Base-by-base conservation (phyloP, 306 rosid species). In the Vicia sativa region DNA sequence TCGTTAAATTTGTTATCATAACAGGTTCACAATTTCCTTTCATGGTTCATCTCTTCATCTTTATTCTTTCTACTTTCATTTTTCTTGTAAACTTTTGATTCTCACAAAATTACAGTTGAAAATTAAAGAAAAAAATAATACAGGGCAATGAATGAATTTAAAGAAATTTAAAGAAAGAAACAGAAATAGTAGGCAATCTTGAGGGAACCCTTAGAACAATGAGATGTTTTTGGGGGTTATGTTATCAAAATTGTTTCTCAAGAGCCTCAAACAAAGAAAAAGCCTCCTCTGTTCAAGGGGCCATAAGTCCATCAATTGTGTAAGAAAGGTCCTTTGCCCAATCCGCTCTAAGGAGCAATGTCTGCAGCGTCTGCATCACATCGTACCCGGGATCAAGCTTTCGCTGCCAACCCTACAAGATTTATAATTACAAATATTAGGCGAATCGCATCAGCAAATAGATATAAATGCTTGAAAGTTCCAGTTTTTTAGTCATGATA, bases 281-380 rank as follows among this genome's bases (percentile, higher is more conserved):
- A 55, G 55, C 66, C 76, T 68, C 68, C 70, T 76, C 31, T 18
- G 21, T 9, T 61, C 67, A 93, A 11, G 99, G 97, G 70, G 99
- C 99, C 99, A 93, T 88, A 74, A 93, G 82, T 75, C 97, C 97
- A n/a, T 93, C 99, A 73, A 93, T 88, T 11, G 99, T 93, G 77
- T 93, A 88, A 18, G 97, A 78, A 71, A 93, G 96, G 42, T 91
- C 84, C 79, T 90, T 83, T 1, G 97, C 99, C 99, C 99, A 93
- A 81, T 90, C 99, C 41, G 97, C 88, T 85, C 74, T 90, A 31
- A 90, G 97, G 43, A 93, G 82, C 77, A 93, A 82, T 4, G 96
- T 93, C 81, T 93, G 99, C 74, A 93, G 78, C 5, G 99, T 93
- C 31, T 85, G 76, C 99, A 93, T 93, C 85, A 90, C 99, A 58